Percentiles rank a stretch among this genome's conserved stretches.
Conservation (phyloP, 2,329 filamentous ascomycete genomes). For the Graphiopsis chlorocephala region DNA sequence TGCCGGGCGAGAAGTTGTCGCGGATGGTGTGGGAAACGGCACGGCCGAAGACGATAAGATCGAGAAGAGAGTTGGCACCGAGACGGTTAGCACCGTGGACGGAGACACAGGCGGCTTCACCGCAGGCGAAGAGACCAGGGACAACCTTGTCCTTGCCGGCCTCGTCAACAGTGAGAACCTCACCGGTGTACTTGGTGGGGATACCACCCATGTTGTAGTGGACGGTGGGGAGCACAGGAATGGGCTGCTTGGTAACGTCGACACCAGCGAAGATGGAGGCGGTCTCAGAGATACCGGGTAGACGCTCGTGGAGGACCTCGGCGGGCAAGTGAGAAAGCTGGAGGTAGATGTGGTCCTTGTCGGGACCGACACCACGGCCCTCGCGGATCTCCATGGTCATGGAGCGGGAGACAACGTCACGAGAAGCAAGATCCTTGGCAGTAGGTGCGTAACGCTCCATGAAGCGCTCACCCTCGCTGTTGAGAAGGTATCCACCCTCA, state of each 20-base stretch:
- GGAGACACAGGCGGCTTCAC: slow-evolving; percentile 95
- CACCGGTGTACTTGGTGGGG: slow-evolving; percentile 93
- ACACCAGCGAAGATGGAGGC: slow-evolving; percentile 96
- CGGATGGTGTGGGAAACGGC: slow-evolving; percentile 96
- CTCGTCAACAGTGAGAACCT: slow-evolving; percentile 86
- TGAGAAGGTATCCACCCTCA: slow-evolving; percentile 96
- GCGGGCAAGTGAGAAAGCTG: slow-evolving; percentile 93
- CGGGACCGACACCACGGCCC: slow-evolving; percentile 90
- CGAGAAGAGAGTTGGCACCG: slow-evolving; percentile 95
- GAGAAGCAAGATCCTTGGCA: slow-evolving; percentile 93
- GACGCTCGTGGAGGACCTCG: slow-evolving; percentile 89
- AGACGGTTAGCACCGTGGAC: slow-evolving; percentile 98
- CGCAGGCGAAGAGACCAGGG: slow-evolving; percentile 90
- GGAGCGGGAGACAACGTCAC: slow-evolving; percentile 93
- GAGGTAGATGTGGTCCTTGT: slow-evolving; percentile 98
- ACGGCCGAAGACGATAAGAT: slow-evolving; percentile 95
- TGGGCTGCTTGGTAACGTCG: slow-evolving; percentile 94
- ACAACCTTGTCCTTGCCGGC: slow-evolving; percentile 88
- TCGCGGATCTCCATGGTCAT: slow-evolving; percentile 99
- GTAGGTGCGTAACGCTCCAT: slow-evolving; percentile 99
- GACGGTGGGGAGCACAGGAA: slow-evolving; percentile 91
- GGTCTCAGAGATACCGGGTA: slow-evolving; percentile 97
- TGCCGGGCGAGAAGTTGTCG: slow-evolving; percentile 84
- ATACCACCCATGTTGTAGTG: slow-evolving; percentile 99
- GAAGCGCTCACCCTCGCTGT: slow-evolving; percentile 97